These are phyloP conservation scores for Leonotis leonurus DNA, from an alignment of 257 asterid genomes.

Conservation along the genomic window DNA sequence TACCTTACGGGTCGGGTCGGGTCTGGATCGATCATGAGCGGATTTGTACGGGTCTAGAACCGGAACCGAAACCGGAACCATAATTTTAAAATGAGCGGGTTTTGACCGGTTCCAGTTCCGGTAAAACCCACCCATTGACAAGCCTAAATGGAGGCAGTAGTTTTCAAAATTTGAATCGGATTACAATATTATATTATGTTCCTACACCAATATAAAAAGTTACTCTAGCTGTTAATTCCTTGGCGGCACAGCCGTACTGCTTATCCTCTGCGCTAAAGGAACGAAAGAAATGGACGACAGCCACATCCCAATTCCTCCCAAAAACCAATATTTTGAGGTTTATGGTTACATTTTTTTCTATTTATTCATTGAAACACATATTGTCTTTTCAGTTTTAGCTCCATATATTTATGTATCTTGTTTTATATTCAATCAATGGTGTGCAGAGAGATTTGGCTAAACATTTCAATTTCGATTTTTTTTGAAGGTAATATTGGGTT, in stretches of 20 bases:
- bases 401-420: neutral
- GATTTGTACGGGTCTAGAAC: too few relatives aligned
- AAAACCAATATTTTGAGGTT: conserved; percentile 42
- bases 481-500: conserved; percentile 66
- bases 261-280: conserved; percentile 31
- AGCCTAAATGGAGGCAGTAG: too few relatives aligned
- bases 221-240: neutral
- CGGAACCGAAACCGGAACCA: too few relatives aligned
- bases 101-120: too few relatives aligned
- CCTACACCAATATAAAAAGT: neutral
- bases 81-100: too few relatives aligned
- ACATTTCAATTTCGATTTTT: neutral
- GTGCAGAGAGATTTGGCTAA: neutral
- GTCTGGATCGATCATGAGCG: too few relatives aligned
- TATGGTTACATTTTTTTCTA: neutral
- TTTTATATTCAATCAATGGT: neutral
- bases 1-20: too few relatives aligned
- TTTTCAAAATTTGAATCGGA: too few relatives aligned
- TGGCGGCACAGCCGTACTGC: conserved; percentile 23
- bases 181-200: too few relatives aligned
- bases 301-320: conserved; percentile 23
- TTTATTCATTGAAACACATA: neutral
- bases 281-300: conserved; percentile 11
- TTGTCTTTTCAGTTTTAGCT: neutral
- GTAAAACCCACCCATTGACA: too few relatives aligned